These are phyloP conservation scores for Claviceps spartinae DNA, from an alignment of 2,329 filamentous ascomycete genomes.

Conservation along the genomic window DNA sequence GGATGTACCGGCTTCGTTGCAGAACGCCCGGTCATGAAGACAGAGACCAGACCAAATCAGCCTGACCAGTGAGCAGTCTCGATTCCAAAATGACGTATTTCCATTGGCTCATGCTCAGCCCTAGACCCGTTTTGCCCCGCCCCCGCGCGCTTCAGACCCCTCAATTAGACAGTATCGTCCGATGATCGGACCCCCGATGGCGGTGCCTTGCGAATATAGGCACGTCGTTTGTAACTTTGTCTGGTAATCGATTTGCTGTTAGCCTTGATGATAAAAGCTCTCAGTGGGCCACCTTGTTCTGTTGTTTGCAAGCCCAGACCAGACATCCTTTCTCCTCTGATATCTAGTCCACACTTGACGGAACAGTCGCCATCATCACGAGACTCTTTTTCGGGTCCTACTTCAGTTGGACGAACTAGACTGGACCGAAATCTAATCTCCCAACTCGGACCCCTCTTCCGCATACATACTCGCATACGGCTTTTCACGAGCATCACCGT, in stretches of 20 bases:
- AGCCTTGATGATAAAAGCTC: conserved; percentile 1
- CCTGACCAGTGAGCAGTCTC: not conserved
- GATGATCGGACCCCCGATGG: conserved; percentile 11
- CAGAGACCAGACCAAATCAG: not conserved
- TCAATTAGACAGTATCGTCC: conserved; percentile 3
- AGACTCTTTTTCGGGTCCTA: not conserved
- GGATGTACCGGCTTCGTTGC: not conserved
- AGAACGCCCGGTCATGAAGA: too few species aligned
- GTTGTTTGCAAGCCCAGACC: not conserved
- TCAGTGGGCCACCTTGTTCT: not conserved
- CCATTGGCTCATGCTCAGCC: not conserved
- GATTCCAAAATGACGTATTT: not conserved
- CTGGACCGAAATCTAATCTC: not conserved
- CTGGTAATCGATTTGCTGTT: not conserved
- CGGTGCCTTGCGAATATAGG: conserved; percentile 3
- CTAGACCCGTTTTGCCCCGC: not conserved
- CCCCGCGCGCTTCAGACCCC: not conserved
- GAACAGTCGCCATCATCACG: too few species aligned
- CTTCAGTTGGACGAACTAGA: not conserved
- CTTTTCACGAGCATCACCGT: not conserved
- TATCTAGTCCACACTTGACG: not conserved
- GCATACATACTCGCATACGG: not conserved
- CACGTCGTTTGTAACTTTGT: not conserved
- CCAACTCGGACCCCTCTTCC: too few species aligned
- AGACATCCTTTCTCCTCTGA: not conserved